Evolutionary conservation across 768 basidiomycete species (phyloP).

Genomic region (Leccinum fibrillosum): DNA sequence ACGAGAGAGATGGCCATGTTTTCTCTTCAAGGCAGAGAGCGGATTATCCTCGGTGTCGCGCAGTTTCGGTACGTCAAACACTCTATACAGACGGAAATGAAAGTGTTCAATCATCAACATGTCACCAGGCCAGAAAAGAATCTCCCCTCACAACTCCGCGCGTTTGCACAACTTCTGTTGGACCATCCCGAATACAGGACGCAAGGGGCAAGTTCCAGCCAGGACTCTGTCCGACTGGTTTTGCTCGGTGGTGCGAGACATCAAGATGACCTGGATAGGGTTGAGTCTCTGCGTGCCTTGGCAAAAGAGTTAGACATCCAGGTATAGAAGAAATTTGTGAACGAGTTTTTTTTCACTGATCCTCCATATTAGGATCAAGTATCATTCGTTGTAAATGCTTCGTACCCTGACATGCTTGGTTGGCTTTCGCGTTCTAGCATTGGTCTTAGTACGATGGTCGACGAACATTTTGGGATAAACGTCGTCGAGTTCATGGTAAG

Average conservation of each 20-base stretch:
- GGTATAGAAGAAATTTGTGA: conserved; percentile 38
- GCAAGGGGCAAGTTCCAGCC: conserved; percentile 10
- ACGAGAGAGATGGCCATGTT: conserved; percentile 66
- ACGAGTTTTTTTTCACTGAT: neutral
- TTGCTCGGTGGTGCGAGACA: conserved; percentile 88
- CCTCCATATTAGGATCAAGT: conserved; percentile 52
- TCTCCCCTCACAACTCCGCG: conserved; percentile 72
- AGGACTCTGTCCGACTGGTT: conserved; percentile 52
- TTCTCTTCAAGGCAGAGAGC: conserved; percentile 50
- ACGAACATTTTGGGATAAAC: conserved; percentile 98
- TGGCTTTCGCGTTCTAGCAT: conserved; percentile 77
- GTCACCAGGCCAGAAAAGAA: conserved; percentile 88
- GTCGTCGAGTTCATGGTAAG: conserved; percentile 95
- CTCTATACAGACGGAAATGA: neutral
- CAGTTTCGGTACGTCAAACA: conserved; percentile 73
- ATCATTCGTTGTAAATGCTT: conserved; percentile 79
- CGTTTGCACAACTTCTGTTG: conserved; percentile 60
- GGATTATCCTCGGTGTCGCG: conserved; percentile 79
- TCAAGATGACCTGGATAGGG: conserved; percentile 64
- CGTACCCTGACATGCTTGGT: conserved; percentile 64
- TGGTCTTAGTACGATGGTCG: conserved; percentile 94
- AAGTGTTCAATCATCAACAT: neutral
- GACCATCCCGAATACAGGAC: conserved; percentile 54
- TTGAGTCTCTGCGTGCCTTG: conserved; percentile 55
- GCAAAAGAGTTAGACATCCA: conserved; percentile 62